Conservation (phyloP, 345 rosid genomes). For the Tarenaya hassleriana region DNA sequence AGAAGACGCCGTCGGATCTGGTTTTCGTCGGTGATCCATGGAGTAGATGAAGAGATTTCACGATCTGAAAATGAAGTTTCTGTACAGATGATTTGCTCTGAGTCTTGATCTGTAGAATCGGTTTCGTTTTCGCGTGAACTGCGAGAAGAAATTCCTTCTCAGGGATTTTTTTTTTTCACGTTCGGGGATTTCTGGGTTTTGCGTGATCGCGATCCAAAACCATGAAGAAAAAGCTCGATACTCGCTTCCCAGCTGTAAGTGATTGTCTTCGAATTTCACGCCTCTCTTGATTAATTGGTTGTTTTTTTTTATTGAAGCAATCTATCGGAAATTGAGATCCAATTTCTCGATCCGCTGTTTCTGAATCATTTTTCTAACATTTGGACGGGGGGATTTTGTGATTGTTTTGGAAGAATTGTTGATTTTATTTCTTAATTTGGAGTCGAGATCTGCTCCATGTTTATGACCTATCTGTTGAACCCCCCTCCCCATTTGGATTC, state of each 20-base stretch:
- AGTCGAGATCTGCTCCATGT: constrained; percentile 11
- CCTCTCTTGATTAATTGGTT: not conserved
- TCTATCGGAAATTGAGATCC: not conserved
- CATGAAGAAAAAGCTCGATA: constrained; percentile 37
- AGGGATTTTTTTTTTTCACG: constrained; percentile 2
- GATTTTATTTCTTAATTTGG: constrained; percentile 1
- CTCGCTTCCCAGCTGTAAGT: constrained; percentile 36
- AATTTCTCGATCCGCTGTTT: constrained; percentile 8
- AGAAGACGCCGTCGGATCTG: constrained; percentile 31
- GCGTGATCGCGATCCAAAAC: constrained; percentile 13
- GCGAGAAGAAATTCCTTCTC: not conserved
- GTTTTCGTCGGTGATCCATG: constrained; percentile 18
- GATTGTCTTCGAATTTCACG: not conserved
- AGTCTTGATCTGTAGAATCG: constrained; percentile 5
- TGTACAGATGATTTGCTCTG: constrained; percentile 15
- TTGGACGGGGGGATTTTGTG: not conserved
- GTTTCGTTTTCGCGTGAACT: not conserved
- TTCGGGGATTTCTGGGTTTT: constrained; percentile 12
- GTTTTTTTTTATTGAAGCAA: not conserved
- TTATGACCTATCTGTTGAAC: constrained; percentile 8
- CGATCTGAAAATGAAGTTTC: constrained; percentile 14
- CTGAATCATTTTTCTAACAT: not conserved
- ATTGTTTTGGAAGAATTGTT: not conserved
- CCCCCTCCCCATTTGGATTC: not conserved
- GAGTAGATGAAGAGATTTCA: constrained; percentile 11